These are phyloP conservation scores for Blastocystis hominis DNA, from an alignment of 352 stramenopile species.

Conservation along the genomic window DNA sequence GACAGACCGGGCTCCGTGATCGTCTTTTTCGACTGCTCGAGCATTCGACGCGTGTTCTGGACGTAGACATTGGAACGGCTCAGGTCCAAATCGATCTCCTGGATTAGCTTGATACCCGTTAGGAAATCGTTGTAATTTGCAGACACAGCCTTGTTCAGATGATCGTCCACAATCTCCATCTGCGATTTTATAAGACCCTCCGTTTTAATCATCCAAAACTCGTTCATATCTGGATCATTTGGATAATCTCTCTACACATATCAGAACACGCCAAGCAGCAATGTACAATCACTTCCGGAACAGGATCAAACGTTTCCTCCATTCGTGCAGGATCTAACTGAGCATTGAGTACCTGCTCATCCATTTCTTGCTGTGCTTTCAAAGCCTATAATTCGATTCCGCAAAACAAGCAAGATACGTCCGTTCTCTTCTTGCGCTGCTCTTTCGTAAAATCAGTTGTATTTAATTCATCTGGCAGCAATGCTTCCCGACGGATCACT, in stretches of 20 bases:
- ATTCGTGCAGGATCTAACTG: constrained; percentile 52
- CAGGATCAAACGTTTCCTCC: constrained; percentile 51
- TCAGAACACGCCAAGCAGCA: neutral
- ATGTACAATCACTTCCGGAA: constrained; percentile 53
- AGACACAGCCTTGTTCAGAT: constrained; percentile 44
- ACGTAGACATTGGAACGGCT: constrained; percentile 52
- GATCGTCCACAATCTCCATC: constrained; percentile 56
- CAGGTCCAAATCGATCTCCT: constrained; percentile 58
- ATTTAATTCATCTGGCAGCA: constrained; percentile 46
- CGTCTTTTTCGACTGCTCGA: constrained; percentile 28
- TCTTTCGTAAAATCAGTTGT: constrained; percentile 53
- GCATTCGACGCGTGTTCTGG: constrained; percentile 38
- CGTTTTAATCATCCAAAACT: constrained; percentile 57
- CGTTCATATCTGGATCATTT: constrained; percentile 52
- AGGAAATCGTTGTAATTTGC: constrained; percentile 58
- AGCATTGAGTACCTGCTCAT: constrained; percentile 43
- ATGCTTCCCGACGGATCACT: constrained; percentile 30
- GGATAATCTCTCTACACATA: constrained; percentile 40
- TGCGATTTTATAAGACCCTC: constrained; percentile 53
- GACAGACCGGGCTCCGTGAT: constrained; percentile 40
- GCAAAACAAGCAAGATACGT: neutral
- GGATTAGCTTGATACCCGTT: constrained; percentile 54
- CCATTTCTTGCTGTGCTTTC: constrained; percentile 54
- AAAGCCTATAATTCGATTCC: constrained; percentile 2
- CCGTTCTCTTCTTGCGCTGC: constrained; percentile 46